Evolutionary conservation across 2,329 filamentous ascomycete species (phyloP).

Genomic region (Capronia americana): DNA sequence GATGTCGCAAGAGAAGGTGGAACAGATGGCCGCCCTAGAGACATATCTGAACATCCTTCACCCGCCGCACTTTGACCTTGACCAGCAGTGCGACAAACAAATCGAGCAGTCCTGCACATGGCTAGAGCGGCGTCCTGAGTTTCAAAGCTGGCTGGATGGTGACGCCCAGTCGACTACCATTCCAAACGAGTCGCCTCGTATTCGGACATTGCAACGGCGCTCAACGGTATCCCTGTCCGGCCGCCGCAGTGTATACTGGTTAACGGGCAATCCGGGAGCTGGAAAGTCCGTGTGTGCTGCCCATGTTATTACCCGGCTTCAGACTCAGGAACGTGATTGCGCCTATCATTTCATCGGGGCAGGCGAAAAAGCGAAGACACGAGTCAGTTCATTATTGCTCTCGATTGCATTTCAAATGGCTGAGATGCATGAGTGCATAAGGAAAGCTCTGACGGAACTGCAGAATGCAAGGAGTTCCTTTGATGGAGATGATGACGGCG

Average conservation of each 20-base stretch:
- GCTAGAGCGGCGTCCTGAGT: not conserved
- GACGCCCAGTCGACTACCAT: not conserved
- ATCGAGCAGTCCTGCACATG: slow-evolving; percentile 5
- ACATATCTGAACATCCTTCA: not conserved
- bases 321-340: not conserved
- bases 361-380: not conserved
- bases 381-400: not conserved
- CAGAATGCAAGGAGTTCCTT: not conserved
- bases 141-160: slow-evolving; percentile 4
- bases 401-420: slow-evolving; percentile 14
- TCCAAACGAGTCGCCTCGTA: not conserved
- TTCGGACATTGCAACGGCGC: not conserved
- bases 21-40: slow-evolving; percentile 5
- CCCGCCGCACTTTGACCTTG: slow-evolving; percentile 10
- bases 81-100: slow-evolving; percentile 9
- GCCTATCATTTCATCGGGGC: slow-evolving; percentile 4
- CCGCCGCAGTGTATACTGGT: not conserved
- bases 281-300: slow-evolving; percentile 14
- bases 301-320: slow-evolving; percentile 11
- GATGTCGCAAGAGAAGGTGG: slow-evolving; percentile 2
- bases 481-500: slow-evolving; percentile 6
- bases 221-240: not conserved
- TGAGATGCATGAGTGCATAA: not conserved
- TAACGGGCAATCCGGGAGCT: slow-evolving; percentile 8
- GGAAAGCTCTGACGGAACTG: not conserved